Percentiles rank a stretch among this genome's conserved stretches.
Conservation (phyloP, 2,329 filamentous ascomycete species). For the Arthrobotrys iridis region DNA sequence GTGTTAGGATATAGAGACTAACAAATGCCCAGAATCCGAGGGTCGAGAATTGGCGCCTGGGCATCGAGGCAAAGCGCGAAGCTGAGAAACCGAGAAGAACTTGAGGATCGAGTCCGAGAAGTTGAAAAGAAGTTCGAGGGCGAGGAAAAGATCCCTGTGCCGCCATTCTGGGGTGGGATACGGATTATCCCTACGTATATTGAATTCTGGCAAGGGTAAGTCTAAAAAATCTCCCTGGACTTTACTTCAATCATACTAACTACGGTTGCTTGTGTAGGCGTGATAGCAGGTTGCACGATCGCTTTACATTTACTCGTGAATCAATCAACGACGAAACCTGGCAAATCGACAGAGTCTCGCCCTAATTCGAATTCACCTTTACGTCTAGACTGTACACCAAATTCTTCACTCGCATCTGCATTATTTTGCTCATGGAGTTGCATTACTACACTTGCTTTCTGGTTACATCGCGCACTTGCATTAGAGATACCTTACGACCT, state of each 20-base stretch:
- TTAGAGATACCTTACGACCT: conserved; percentile 54
- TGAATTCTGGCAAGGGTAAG: conserved; percentile 77
- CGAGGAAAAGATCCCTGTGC: conserved; percentile 82
- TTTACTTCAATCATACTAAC: conserved; percentile 2
- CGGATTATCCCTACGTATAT: conserved; percentile 84
- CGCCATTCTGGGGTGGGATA: conserved; percentile 93
- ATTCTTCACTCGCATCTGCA: conserved; percentile 38
- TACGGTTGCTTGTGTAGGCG: conserved; percentile 70
- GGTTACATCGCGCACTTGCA: conserved; percentile 53
- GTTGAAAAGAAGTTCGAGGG: conserved; percentile 79
- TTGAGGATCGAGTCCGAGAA: conserved; percentile 81
- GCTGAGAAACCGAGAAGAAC: conserved; percentile 74
- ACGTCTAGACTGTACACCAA: conserved; percentile 47
- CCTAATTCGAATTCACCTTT: conserved; percentile 63
- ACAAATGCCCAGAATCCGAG: conserved; percentile 76
- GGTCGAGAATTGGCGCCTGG: conserved; percentile 89
- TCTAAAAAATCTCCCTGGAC: conserved; percentile 19
- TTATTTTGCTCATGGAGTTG: conserved; percentile 44
- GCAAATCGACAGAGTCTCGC: conserved; percentile 78
- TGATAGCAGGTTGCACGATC: conserved; percentile 88
- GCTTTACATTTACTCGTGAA: conserved; percentile 82
- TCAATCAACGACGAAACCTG: conserved; percentile 67
- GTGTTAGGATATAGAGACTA: conserved; percentile 56
- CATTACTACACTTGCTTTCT: conserved; percentile 51
- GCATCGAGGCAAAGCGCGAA: conserved; percentile 87